Base-by-base conservation (phyloP, 1,284 basidiomycete species). In the Cutaneotrichosporon dermatis region DNA sequence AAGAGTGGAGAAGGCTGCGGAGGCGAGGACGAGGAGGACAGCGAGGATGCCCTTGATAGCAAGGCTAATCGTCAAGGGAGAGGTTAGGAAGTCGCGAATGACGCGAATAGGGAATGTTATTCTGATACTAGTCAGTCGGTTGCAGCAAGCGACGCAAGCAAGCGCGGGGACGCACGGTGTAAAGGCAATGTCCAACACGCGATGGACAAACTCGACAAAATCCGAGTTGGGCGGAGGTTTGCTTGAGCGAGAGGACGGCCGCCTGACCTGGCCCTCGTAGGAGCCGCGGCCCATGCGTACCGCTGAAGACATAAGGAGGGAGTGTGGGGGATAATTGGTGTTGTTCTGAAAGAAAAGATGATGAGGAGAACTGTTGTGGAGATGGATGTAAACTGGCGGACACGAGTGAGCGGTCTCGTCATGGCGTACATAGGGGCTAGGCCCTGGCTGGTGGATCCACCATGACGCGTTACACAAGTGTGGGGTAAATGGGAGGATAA, bases 21-120 rank as follows among this genome's bases (percentile, higher is more conserved):
- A 72, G 9, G 66, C 65, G 3, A 74, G 58, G 3, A 73, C 53
- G 3, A 79, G 66, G 42, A 74, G 57, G 25, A 59, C 55, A 4
- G 77, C 59, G 3, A 79, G 66, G 33, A 69, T 39, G 25, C 72
- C 65, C 53, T 73, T 73, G 55, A 79, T 63, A 2, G 69, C 62
- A 1, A 78, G 60, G 40, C 68, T 71, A 55, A 79, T 68, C 11
- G 77, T 79, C 16, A 77, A 51, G 4, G 76, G 77, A 5, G 74
- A 72, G 3, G 76, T 76, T 8, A 73, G 12, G 11, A 74, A 52
- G 13, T 66, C 58, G 51, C 71, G 70, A 13, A 76, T 67, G 11
- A 73, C 54, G 2, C 63, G 55, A 12, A 74, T 58, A 0, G 77
- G 76, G 3, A 71, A 57, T 1, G 69, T 72, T 34, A 77, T 66